Evolutionary conservation across 176 grass and related monocot species (phyloP).

Genomic region (Carex myosuroides): DNA sequence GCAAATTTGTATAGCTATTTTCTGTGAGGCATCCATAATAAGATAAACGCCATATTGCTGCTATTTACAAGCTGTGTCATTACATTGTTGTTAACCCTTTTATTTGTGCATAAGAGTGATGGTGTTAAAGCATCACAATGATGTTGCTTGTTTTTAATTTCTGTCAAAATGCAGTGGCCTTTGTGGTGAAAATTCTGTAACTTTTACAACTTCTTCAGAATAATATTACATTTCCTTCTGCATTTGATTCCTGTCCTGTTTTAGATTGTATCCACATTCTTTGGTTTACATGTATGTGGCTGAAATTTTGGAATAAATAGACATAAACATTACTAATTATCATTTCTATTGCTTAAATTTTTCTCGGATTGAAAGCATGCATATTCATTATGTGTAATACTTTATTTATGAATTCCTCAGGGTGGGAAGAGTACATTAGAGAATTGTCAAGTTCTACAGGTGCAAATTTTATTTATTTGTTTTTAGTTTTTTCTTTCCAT

Average conservation of each 20-base stretch:
- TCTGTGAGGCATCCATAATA: not conserved
- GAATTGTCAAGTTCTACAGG: conserved; percentile 97
- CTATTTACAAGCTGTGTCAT: not conserved
- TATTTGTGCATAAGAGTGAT: not conserved
- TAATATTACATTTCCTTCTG: not conserved
- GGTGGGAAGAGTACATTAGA: conserved; percentile 93
- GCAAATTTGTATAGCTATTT: not conserved
- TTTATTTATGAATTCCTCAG: conserved; percentile 30
- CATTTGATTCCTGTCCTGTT: not conserved
- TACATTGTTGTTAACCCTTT: not conserved
- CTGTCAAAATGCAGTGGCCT: not conserved
- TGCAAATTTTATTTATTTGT: conserved; percentile 8
- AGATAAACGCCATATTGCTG: not conserved
- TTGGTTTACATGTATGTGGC: not conserved
- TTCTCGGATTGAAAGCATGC: not conserved
- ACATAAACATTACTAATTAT: not conserved
- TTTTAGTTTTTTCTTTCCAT: not conserved
- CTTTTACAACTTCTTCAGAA: not conserved
- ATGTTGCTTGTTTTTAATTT: not conserved
- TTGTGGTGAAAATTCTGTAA: not conserved
- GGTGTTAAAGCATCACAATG: not conserved
- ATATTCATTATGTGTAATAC: not conserved
- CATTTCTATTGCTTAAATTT: not conserved
- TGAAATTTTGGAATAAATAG: not conserved
- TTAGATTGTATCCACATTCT: not conserved